Conservation (phyloP, 768 basidiomycete genomes). For the Xanthoconium purpureum region DNA sequence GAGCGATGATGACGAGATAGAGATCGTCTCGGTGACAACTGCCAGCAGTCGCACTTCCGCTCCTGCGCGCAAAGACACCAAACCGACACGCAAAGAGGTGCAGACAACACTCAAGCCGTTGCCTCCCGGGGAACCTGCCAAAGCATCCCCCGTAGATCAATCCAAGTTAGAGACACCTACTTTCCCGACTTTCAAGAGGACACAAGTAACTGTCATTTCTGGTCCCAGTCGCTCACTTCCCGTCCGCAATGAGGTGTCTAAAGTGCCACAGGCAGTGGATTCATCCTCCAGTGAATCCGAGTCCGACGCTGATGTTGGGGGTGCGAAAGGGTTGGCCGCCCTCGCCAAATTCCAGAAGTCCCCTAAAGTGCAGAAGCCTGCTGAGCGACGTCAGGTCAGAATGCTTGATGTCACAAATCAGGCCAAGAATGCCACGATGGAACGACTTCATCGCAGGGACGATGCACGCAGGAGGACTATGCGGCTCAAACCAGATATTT, state of each 20-base stretch:
- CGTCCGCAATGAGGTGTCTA: constrained; percentile 8
- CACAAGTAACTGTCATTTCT: constrained; percentile 24
- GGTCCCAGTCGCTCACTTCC: constrained; percentile 34
- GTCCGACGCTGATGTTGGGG: constrained; percentile 45
- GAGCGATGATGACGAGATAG: constrained; percentile 58
- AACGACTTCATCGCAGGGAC: constrained; percentile 54
- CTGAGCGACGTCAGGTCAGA: constrained; percentile 62
- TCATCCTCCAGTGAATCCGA: constrained; percentile 45
- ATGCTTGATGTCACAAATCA: constrained; percentile 52
- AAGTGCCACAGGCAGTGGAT: constrained; percentile 8
- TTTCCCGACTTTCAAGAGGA: constrained; percentile 44
- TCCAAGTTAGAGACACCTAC: constrained; percentile 37
- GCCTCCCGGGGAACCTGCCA: constrained; percentile 14
- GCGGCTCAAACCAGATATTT: constrained; percentile 81
- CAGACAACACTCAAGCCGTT: constrained; percentile 20
- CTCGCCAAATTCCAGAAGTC: constrained; percentile 61
- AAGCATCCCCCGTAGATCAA: constrained; percentile 18
- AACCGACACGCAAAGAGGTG: constrained; percentile 18
- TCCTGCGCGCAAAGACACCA: constrained; percentile 9
- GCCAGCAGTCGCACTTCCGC: constrained; percentile 11
- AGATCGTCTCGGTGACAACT: constrained; percentile 45
- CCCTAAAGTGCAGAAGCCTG: constrained; percentile 54
- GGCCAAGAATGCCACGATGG: constrained; percentile 42
- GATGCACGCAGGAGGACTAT: constrained; percentile 58
- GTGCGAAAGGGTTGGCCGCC: constrained; percentile 45